These are phyloP conservation scores for Globisporangium takayamanum DNA, from an alignment of 352 stramenopile species.

Conservation along the genomic window DNA sequence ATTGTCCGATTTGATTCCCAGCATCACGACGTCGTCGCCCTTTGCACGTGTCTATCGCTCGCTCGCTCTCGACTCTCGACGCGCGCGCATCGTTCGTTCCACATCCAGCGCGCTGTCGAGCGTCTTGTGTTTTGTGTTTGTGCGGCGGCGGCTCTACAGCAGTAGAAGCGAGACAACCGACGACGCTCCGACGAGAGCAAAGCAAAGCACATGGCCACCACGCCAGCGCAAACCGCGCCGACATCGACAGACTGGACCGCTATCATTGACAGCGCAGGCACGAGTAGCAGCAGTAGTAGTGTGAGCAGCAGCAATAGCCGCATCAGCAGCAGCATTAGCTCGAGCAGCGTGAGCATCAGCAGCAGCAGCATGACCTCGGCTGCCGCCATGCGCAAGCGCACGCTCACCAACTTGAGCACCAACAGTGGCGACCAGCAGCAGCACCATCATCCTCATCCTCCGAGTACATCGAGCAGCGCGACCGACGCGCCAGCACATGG, in stretches of 20 bases:
- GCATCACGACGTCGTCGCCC: too few relatives aligned
- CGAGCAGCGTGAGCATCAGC: not conserved
- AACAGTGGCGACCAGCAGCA: constrained; percentile 2
- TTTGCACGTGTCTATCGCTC: too few relatives aligned
- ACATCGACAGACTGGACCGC: not conserved
- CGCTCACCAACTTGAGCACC: constrained; percentile 9
- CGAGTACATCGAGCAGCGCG: constrained; percentile 1
- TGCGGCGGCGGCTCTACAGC: too few relatives aligned
- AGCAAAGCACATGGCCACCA: too few relatives aligned
- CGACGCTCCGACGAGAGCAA: too few relatives aligned
- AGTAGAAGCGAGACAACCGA: too few relatives aligned
- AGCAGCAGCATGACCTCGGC: constrained; percentile 4
- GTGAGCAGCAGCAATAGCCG: not conserved
- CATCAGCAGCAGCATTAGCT: not conserved
- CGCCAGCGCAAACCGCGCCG: too few relatives aligned
- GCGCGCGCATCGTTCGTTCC: too few relatives aligned
- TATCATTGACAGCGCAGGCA: not conserved
- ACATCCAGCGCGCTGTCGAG: too few relatives aligned
- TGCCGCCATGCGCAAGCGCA: constrained; percentile 11
- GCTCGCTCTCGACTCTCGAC: too few relatives aligned
- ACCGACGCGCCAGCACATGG: not conserved
- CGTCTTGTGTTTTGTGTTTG: too few relatives aligned
- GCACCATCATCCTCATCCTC: not conserved
- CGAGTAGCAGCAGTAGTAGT: not conserved
- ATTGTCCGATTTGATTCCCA: too few relatives aligned